Evolutionary conservation across 2,329 filamentous ascomycete species (phyloP).

Genomic region (Colletotrichum simmondsii): DNA sequence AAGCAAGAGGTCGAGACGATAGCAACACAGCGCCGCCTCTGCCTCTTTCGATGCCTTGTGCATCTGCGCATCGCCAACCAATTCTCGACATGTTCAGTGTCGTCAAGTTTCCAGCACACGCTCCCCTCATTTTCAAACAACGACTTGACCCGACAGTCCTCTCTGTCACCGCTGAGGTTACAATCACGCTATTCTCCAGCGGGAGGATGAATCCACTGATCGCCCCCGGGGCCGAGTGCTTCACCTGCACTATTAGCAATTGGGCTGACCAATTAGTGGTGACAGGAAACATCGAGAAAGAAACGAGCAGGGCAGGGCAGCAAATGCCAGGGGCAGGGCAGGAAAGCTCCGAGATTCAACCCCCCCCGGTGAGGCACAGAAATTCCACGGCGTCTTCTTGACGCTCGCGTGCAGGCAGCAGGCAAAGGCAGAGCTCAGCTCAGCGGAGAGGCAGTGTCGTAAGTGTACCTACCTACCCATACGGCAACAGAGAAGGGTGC

Average conservation of each 20-base stretch:
- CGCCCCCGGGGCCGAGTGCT: constrained; percentile 32
- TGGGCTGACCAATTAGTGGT: constrained; percentile 33
- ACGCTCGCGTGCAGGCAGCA: constrained; percentile 14
- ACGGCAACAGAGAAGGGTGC: neutral
- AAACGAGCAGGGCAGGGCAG: neutral
- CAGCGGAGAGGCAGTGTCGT: neutral
- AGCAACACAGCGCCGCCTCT: neutral
- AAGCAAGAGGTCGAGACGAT: neutral
- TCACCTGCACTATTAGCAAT: constrained; percentile 35
- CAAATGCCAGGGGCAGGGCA: constrained; percentile 14
- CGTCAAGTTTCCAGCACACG: neutral
- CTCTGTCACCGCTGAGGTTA: constrained; percentile 30
- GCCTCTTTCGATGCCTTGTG: neutral
- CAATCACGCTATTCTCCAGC: constrained; percentile 35
- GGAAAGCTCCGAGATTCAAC: constrained; percentile 25
- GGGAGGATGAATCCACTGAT: constrained; percentile 35
- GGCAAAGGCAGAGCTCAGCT: neutral
- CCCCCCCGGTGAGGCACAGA: neutral
- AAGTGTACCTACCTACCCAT: neutral
- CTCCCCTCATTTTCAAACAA: neutral
- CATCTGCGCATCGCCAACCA: neutral
- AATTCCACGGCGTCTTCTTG: neutral
- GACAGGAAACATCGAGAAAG: constrained; percentile 6
- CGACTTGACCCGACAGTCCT: constrained; percentile 16
- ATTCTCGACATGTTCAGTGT: neutral